Conservation (phyloP, 1,284 basidiomycete genomes). For the Inonotus obliquus region DNA sequence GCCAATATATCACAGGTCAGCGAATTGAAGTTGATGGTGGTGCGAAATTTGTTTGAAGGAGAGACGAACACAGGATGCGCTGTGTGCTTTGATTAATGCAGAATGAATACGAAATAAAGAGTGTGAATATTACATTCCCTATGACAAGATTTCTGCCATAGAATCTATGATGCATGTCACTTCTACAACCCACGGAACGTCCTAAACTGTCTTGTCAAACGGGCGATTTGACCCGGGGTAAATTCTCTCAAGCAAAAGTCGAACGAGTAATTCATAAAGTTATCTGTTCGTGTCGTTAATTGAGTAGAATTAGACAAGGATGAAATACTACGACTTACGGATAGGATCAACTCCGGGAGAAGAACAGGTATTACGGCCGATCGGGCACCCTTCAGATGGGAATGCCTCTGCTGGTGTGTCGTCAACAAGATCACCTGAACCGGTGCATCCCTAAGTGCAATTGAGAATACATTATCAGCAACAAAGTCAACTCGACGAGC, state of each 20-base stretch:
- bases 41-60: background rate
- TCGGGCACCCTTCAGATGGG: constrained; percentile 43
- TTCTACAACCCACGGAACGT: constrained; percentile 37
- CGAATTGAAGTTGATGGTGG: constrained; percentile 23
- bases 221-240: constrained; percentile 42
- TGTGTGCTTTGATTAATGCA: background rate
- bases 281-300: constrained; percentile 26
- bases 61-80: background rate
- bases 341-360: constrained; percentile 41
- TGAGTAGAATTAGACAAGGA: background rate
- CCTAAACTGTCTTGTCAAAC: constrained; percentile 37
- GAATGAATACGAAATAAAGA: background rate
- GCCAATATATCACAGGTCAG: constrained; percentile 23
- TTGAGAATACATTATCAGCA: background rate
- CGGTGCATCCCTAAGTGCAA: constrained; percentile 36
- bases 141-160: too few species aligned
- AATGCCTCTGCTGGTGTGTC: constrained; percentile 47
- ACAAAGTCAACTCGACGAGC: too few species aligned
- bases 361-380: constrained; percentile 43
- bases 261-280: constrained; percentile 42
- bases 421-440: constrained; percentile 42
- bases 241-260: constrained; percentile 46
- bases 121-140: too few species aligned
- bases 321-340: constrained; percentile 30
- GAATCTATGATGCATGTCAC: too few species aligned